phyloP scores from a whole-genome alignment of 306 rosid genomes.

The Spatholobus suberectus region DNA sequence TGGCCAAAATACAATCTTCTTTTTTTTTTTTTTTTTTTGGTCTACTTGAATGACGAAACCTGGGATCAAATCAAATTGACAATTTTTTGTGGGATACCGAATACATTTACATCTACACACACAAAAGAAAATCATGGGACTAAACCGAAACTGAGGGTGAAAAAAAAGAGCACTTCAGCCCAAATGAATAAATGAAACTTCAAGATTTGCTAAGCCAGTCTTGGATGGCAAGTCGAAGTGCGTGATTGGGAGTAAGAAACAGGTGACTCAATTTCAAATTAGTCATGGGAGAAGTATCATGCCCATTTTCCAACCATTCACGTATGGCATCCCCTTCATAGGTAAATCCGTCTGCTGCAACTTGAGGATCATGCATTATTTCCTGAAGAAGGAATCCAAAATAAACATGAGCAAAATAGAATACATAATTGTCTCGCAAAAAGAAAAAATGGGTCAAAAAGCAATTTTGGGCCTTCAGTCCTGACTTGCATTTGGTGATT shows the following conservation, averaged over 20 bases:
- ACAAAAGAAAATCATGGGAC: background rate
- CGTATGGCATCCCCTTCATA: slow-evolving; percentile 93
- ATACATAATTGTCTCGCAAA: background rate
- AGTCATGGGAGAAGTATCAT: slow-evolving; percentile 88
- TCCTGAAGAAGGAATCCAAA: slow-evolving; percentile 65
- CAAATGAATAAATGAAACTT: slow-evolving; percentile 34
- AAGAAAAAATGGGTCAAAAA: slow-evolving; percentile 17
- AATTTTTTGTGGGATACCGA: background rate
- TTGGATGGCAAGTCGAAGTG: slow-evolving; percentile 76
- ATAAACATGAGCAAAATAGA: slow-evolving; percentile 30
- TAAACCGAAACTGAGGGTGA: slow-evolving; percentile 21
- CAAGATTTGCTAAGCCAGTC: slow-evolving; percentile 87
- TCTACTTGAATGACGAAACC: slow-evolving; percentile 9
- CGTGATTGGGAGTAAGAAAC: slow-evolving; percentile 78
- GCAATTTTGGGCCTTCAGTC: background rate
- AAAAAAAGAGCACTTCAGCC: slow-evolving; percentile 5
- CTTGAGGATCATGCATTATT: slow-evolving; percentile 89
- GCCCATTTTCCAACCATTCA: slow-evolving; percentile 78
- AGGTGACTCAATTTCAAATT: slow-evolving; percentile 71
- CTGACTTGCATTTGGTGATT: background rate
- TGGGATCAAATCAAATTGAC: slow-evolving; percentile 24
- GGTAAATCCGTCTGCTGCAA: slow-evolving; percentile 92
- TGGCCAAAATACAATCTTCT: slow-evolving; percentile 9
- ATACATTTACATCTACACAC: slow-evolving; percentile 15
- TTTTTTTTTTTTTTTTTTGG: background rate